These are phyloP conservation scores for Boletus pseudo-olivaceus DNA, from an alignment of 768 basidiomycete species.

Conservation along the genomic window DNA sequence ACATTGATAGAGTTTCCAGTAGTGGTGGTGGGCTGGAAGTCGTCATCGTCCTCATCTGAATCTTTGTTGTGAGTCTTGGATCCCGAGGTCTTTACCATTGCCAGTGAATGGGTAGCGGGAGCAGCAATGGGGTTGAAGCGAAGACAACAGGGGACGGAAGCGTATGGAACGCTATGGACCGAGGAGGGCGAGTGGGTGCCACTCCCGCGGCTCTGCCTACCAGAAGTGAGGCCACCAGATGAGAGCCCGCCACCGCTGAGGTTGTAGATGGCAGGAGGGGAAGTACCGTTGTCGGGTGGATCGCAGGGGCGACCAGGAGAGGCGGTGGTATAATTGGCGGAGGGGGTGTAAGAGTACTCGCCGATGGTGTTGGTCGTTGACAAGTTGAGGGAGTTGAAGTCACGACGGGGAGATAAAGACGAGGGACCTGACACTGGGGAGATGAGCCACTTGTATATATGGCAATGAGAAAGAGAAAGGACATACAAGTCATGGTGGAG, in stretches of 20 bases:
- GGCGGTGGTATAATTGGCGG: constrained; percentile 52
- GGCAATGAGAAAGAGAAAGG: no score
- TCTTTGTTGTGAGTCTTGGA: constrained; percentile 55
- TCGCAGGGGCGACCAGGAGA: constrained; percentile 62
- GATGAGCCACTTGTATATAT: no score
- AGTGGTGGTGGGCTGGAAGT: constrained; percentile 55
- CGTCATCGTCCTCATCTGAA: constrained; percentile 70
- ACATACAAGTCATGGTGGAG: constrained; percentile 59
- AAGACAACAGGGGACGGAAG: no score
- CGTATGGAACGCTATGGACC: no score
- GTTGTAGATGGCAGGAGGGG: constrained; percentile 71
- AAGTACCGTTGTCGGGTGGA: constrained; percentile 62
- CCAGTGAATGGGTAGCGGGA: no score
- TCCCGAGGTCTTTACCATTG: no score
- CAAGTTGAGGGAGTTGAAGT: constrained; percentile 57
- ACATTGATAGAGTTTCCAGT: constrained; percentile 51
- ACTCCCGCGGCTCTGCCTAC: neutral
- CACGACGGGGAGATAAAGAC: no score
- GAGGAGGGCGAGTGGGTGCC: no score
- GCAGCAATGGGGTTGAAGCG: no score
- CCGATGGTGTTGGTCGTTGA: constrained; percentile 48
- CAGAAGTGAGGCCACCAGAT: neutral
- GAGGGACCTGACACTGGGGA: no score
- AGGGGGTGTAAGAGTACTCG: constrained; percentile 58
- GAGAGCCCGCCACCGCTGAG: constrained; percentile 35